Percentiles rank a stretch among this genome's conserved stretches.
phyloP scores from a whole-genome alignment of 2,329 filamentous ascomycete genomes.

The Laburnicola sp. region DNA sequence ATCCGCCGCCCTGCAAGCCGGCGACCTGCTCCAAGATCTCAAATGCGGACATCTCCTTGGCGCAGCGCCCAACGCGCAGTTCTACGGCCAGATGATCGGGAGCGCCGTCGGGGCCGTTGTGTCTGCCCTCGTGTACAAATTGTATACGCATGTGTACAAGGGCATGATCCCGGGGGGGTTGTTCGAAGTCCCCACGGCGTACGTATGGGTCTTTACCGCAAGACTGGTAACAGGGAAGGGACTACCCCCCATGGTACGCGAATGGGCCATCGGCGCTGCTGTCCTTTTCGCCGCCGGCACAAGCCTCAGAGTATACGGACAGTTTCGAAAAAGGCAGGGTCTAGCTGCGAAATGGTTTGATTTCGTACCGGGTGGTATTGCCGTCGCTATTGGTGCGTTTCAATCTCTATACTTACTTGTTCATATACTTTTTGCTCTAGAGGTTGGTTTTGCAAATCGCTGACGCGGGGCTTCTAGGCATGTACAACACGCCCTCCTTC shows the following conservation, averaged over 20 bases:
- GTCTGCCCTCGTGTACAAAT: conserved; percentile 81
- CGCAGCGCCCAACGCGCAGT: conserved; percentile 90
- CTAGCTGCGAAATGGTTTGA: conserved; percentile 63
- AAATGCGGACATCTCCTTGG: conserved; percentile 94
- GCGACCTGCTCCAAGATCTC: conserved; percentile 94
- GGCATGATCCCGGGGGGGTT: conserved; percentile 73
- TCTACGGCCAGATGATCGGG: conserved; percentile 94
- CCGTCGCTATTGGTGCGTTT: conserved; percentile 80
- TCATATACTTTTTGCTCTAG: not conserved
- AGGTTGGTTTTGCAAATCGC: not conserved
- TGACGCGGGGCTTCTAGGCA: conserved; percentile 58
- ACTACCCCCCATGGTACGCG: conserved; percentile 77
- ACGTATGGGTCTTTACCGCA: conserved; percentile 97
- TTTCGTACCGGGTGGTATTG: conserved; percentile 87
- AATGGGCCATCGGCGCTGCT: conserved; percentile 77
- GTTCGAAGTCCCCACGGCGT: conserved; percentile 92
- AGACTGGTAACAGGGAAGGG: conserved; percentile 89
- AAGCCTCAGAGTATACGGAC: conserved; percentile 59
- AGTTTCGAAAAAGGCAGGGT: conserved; percentile 36
- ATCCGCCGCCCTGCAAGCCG: conserved; percentile 86
- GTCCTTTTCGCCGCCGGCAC: conserved; percentile 74
- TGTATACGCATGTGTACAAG: conserved; percentile 88
- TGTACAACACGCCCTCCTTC: conserved; percentile 97
- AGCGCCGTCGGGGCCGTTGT: conserved; percentile 83
- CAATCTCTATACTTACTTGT: not conserved